Evolutionary conservation across 2,329 filamentous ascomycete species (phyloP).

Genomic region (Botrytis byssoidea): DNA sequence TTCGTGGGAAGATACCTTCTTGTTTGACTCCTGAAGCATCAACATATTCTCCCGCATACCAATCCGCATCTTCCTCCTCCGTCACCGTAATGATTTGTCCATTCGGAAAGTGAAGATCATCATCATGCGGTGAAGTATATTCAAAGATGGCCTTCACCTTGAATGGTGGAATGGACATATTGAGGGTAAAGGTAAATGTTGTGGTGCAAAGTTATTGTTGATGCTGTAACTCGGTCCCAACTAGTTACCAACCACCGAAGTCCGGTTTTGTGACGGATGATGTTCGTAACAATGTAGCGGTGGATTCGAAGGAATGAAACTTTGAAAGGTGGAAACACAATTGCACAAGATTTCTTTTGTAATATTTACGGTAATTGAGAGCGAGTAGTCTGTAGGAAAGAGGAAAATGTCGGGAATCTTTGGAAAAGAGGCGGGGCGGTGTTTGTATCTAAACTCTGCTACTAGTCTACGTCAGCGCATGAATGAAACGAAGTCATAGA

Average conservation of each 20-base stretch:
- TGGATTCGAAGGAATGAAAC: constrained; percentile 10
- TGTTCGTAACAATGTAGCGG: constrained; percentile 12
- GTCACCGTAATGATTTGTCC: constrained; percentile 94
- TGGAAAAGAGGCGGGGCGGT: constrained; percentile 31
- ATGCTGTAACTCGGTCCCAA: constrained; percentile 17
- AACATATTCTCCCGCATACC: constrained; percentile 86
- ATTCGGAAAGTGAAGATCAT: constrained; percentile 82
- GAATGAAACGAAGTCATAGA: constrained; percentile 27
- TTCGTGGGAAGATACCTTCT: constrained; percentile 89
- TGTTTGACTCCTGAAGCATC: constrained; percentile 71
- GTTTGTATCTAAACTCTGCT: constrained; percentile 34
- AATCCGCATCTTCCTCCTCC: constrained; percentile 88
- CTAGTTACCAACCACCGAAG: constrained; percentile 29
- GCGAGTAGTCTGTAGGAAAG: constrained; percentile 19
- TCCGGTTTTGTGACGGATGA: constrained; percentile 24
- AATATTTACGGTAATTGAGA: constrained; percentile 19
- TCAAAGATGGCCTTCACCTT: constrained; percentile 96
- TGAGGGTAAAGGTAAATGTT: constrained; percentile 29
- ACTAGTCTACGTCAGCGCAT: constrained; percentile 39
- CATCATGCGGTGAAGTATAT: constrained; percentile 88
- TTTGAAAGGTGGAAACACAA: not conserved
- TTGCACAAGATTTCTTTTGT: constrained; percentile 3
- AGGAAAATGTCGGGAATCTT: constrained; percentile 22
- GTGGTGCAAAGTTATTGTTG: constrained; percentile 14
- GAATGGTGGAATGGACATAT: constrained; percentile 72